Percentiles rank a stretch among this genome's conserved stretches.
Conservation (phyloP, 129 eudicot species). For the Ambrosia artemisiifolia region DNA sequence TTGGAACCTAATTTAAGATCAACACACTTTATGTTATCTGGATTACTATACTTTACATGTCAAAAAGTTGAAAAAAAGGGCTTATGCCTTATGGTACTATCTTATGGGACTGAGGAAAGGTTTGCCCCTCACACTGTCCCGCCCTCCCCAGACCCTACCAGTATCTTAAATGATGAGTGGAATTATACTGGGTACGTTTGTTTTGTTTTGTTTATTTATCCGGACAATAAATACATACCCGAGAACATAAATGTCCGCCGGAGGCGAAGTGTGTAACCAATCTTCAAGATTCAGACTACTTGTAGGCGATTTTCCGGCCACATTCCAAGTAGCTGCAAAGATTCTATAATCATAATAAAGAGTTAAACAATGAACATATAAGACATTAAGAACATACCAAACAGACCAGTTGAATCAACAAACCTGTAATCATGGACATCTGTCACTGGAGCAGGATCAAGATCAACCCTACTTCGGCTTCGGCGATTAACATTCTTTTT, state of each 20-base stretch:
- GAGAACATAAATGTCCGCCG: slow-evolving; percentile 93
- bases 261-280: slow-evolving; percentile 94
- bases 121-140: too few relatives aligned
- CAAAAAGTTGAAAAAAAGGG: too few relatives aligned
- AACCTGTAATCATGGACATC: slow-evolving; percentile 72
- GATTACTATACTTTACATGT: too few relatives aligned
- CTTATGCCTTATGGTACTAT: too few relatives aligned
- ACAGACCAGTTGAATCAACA: slow-evolving; percentile 1
- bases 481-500: slow-evolving; percentile 45
- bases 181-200: too few relatives aligned
- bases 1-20: slow-evolving; percentile 57
- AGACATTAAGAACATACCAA: neutral
- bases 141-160: too few relatives aligned
- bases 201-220: too few relatives aligned
- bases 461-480: slow-evolving; percentile 59
- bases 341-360: too few relatives aligned
- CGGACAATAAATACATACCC: slow-evolving; percentile 48
- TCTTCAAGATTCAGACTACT: slow-evolving; percentile 77
- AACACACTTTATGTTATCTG: neutral
- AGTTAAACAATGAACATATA: too few relatives aligned
- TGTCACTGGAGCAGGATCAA: slow-evolving; percentile 60
- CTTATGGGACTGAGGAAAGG: too few relatives aligned
- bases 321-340: slow-evolving; percentile 99
- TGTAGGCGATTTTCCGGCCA: slow-evolving; percentile 93
- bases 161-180: too few relatives aligned